Evolutionary conservation across 768 basidiomycete genomes (phyloP), one percentile per base, ranked within the genome.

Genomic region (Lepiota venenata): DNA sequence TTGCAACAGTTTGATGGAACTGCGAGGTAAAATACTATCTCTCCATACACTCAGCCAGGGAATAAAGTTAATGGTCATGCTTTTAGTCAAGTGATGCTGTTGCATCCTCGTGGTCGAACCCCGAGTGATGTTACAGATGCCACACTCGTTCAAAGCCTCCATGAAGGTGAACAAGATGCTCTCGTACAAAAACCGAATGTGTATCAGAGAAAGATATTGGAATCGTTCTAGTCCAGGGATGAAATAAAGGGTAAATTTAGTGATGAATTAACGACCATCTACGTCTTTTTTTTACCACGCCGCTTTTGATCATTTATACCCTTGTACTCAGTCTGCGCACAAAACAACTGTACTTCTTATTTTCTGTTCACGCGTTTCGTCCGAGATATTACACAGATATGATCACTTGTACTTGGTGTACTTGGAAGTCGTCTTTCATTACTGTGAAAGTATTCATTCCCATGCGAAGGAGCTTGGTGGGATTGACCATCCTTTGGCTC

Each of bases 141-240:
- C 14, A 47, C 46, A 11, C 32, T 47, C 35, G 46, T 47, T 15
- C 35, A 47, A 16, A 20, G 45, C 42, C 3, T 52, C 8, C 22
- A 32, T 20, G 41, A 14, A 9, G n/a, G 4, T 1, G 41, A 52
- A 36, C 41, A n/a, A 36, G 41, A 15, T 11, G 21, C 11, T 5
- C 32, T 12, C 9, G 18, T 12, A 7, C n/a, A 20, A 11, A 29
- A 52, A 15, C 29, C 42, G 5, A 52, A 44, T 27, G 29, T 20
- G 20, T 52, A 52, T 22, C 50, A 52, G 41, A 52, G 25, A 42
- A 52, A 52, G 25, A 52, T 52, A 32, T 16, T 43, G 18, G 50
- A 52, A 15, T 43, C 50, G 2, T 52, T 44, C 20, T 52, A 7
- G 7, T 5, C 8, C 12, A 16, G 8, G 14, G 8, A 20, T 11